Base-by-base conservation (phyloP, 805 yeast genomes). In the Saccharomycopsis javanensis region DNA sequence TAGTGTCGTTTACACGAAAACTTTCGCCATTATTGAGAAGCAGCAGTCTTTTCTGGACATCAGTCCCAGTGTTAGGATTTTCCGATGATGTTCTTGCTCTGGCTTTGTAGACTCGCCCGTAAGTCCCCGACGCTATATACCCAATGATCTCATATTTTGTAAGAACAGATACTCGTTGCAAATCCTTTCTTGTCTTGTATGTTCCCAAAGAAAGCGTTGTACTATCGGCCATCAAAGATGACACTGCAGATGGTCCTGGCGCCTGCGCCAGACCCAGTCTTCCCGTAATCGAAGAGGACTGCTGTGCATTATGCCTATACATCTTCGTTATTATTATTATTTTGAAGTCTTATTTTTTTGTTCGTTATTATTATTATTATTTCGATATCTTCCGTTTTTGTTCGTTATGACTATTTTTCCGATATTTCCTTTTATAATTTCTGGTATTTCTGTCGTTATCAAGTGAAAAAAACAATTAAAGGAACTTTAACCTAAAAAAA, bases 121-220 rank as follows among this genome's bases (percentile, higher is more conserved):
- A 94, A 0, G 99, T 94, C 42, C 99, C 99, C 0, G 99, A 97
- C 1, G 99, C 99, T 58, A 94, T 94, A 70, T 94, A 94, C 0
- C 99, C 99, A 16, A 90, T 71, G 59, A 94, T 85, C 61, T 86
- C 91, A 70, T 91, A 94, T 64, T 85, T 86, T 55, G 85, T 84
- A n/a, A 89, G 72, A 2, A 94, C 96, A 1, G 87, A 82, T 31
- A 80, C 76, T 55, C 96, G 72, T 13, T 79, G 71, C 27, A 78
- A 69, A 66, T 89, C 96, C 65, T 80, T 79, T 45, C 92, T 75
- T 23, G 73, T 70, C 62, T 80, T 79, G 66, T 85, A 86, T 0
- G 84, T 83, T 0, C 75, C 79, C 28, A 81, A 73, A 0, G 85
- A 74, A 64, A 80, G 79, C 27, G 79, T 78, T 56, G 75, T 77